Evolutionary conservation across 148 eudicot species (phyloP).

Genomic region (Heliamphora exappendiculata): DNA sequence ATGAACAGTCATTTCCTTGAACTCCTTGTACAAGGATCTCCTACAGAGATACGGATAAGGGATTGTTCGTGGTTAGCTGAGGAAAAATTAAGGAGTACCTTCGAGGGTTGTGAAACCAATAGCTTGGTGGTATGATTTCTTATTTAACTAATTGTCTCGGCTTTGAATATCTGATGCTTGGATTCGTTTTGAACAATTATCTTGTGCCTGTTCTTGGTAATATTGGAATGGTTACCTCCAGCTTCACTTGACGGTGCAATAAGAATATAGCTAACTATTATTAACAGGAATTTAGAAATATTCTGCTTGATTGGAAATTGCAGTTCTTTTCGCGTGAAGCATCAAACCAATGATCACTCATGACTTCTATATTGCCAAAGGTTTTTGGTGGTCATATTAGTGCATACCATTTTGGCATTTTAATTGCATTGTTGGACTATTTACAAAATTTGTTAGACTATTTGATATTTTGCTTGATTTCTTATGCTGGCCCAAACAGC

Average conservation of each 20-base stretch:
- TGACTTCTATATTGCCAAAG: not conserved
- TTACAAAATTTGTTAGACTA: not conserved
- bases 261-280: not conserved
- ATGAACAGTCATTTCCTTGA: slow-evolving; percentile 58
- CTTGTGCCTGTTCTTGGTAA: not conserved
- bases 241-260: not conserved
- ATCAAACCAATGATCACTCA: not conserved
- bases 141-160: not conserved
- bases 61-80: slow-evolving; percentile 92
- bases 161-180: not conserved
- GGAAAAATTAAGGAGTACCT: slow-evolving; percentile 40
- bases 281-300: not conserved
- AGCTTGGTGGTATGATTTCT: slow-evolving; percentile 42
- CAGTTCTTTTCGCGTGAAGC: not conserved
- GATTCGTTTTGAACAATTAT: not conserved
- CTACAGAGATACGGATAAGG: slow-evolving; percentile 65
- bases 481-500: not conserved
- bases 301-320: not conserved
- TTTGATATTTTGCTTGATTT: slow-evolving; percentile 1
- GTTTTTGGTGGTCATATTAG: not conserved
- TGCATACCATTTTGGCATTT: not conserved
- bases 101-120: slow-evolving; percentile 34
- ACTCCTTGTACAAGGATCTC: slow-evolving; percentile 65
- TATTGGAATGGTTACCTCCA: not conserved
- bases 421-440: not conserved